These are phyloP conservation scores for Brassica balearica DNA, from an alignment of 441 rosid species.

Conservation along the genomic window DNA sequence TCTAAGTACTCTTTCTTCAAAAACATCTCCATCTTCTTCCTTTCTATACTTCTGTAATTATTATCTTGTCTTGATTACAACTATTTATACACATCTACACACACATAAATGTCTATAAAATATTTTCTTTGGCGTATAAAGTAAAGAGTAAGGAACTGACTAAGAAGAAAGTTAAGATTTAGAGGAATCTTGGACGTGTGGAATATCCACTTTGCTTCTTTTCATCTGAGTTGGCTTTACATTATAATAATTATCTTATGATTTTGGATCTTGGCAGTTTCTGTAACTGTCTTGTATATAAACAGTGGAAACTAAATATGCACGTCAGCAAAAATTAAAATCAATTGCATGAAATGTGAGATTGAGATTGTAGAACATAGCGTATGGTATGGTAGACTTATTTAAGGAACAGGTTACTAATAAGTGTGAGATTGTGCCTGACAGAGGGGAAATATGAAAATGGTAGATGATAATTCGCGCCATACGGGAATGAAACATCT, in stretches of 20 bases:
- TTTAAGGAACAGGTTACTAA: no score
- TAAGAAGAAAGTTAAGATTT: slow-evolving; percentile 28
- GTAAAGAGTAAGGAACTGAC: slow-evolving; percentile 32
- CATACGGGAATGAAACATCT: no score
- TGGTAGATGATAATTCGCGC: no score
- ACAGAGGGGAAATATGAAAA: no score
- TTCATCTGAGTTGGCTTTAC: slow-evolving; percentile 17
- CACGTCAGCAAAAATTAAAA: no score
- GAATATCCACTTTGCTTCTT: slow-evolving; percentile 45
- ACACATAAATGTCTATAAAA: slow-evolving; percentile 10
- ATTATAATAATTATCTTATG: neutral
- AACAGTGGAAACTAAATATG: no score
- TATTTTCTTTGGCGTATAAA: slow-evolving; percentile 15
- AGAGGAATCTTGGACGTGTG: slow-evolving; percentile 42
- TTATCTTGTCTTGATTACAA: slow-evolving; percentile 14
- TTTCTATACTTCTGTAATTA: slow-evolving; percentile 28
- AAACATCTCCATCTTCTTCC: slow-evolving; percentile 44
- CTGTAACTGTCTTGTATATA: no score
- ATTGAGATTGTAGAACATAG: no score
- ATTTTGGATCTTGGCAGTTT: no score
- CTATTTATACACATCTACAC: slow-evolving; percentile 4
- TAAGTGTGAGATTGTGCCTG: no score
- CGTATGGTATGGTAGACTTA: no score
- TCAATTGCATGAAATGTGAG: no score
- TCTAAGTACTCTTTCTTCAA: slow-evolving; percentile 61